phyloP scores from a whole-genome alignment of 306 rosid genomes.

The Prunus persica region Prunus_persica_NCBIv2 NC_034009.1:46898501-46899000 shows the following conservation, averaged over 20 bases:
- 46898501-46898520: slow-evolving; percentile 14
- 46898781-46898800: not conserved
- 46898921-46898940: not conserved
- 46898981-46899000: not conserved
- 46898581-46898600: slow-evolving; percentile 8
- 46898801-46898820: not conserved
- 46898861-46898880: slow-evolving; percentile 8
- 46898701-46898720: not conserved
- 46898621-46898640: slow-evolving; percentile 15
- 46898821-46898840: not conserved
- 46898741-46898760: too few relatives aligned
- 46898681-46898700: slow-evolving; percentile 10
- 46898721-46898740: not conserved
- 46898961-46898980: not conserved
- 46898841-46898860: not conserved
- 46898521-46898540: slow-evolving; percentile 1
- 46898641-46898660: slow-evolving; percentile 25
- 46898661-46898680: slow-evolving; percentile 25
- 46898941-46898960: not conserved
- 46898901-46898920: not conserved
- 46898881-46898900: not conserved
- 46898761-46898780: not conserved
- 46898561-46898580: not conserved
- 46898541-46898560: not conserved
- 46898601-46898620: slow-evolving; percentile 21